Percentiles rank a stretch among this genome's conserved stretches.
phyloP scores from a whole-genome alignment of 371 early-diverging fungal genomes.

The Mortierella sp. region DNA sequence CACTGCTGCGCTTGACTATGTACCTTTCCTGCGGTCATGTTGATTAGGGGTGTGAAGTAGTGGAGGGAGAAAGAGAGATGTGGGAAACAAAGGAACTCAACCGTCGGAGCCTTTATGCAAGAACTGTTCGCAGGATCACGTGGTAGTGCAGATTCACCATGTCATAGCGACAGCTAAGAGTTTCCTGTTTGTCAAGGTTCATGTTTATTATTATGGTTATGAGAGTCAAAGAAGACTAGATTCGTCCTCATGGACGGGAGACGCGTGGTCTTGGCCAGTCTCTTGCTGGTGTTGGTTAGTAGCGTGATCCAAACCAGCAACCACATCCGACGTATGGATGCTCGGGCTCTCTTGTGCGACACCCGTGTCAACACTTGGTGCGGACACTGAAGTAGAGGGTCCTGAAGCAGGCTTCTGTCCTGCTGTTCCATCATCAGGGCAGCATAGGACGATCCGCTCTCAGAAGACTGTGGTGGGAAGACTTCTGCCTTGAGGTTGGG shows the following conservation, averaged over 20 bases:
- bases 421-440: constrained; percentile 48
- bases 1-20: background rate
- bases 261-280: background rate
- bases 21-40: constrained; percentile 58
- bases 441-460: constrained; percentile 50
- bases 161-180: too few species aligned
- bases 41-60: constrained; percentile 5
- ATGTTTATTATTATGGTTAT: background rate
- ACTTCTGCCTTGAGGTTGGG: constrained; percentile 74
- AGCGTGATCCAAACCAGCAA: background rate
- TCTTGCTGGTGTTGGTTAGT: background rate
- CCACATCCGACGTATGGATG: background rate
- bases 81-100: background rate
- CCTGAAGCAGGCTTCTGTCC: background rate
- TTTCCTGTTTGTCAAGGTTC: too few species aligned
- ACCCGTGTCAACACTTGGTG: background rate
- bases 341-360: background rate
- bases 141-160: background rate
- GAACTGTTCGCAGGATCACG: constrained; percentile 1
- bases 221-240: background rate
- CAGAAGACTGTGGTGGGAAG: constrained; percentile 59
- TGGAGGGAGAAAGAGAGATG: constrained; percentile 1
- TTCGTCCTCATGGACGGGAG: background rate
- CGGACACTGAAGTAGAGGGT: background rate
- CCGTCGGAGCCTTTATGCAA: background rate